Conservation (phyloP, 306 rosid genomes). For the Rubus idaeus region DNA sequence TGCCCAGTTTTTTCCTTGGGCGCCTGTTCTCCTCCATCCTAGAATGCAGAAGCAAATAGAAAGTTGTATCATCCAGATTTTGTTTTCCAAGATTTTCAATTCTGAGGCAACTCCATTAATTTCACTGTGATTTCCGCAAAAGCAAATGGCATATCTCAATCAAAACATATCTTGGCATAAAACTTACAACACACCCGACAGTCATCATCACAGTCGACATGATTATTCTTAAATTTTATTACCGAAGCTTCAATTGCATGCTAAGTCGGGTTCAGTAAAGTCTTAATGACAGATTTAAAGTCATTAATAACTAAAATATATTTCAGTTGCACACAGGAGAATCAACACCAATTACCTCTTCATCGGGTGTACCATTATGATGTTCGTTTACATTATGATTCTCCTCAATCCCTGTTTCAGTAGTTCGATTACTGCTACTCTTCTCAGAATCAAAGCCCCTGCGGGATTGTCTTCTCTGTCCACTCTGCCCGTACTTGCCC, state of each 20-base stretch:
- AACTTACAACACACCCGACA: neutral
- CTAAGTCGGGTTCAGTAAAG: neutral
- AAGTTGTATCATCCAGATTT: neutral
- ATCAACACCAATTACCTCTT: slow-evolving; percentile 48
- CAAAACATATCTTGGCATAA: neutral
- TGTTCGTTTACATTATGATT: slow-evolving; percentile 59
- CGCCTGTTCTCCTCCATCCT: slow-evolving; percentile 64
- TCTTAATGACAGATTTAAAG: neutral
- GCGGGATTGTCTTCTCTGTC: slow-evolving; percentile 66
- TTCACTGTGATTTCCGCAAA: neutral
- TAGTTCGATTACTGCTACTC: slow-evolving; percentile 39
- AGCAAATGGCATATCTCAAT: too few species aligned
- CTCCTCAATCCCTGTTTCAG: slow-evolving; percentile 65
- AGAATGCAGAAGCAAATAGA: slow-evolving; percentile 15
- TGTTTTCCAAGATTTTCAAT: neutral
- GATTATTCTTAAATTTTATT: neutral
- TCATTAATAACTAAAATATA: neutral
- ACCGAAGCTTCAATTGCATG: neutral
- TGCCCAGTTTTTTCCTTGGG: slow-evolving; percentile 71
- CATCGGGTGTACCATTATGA: slow-evolving; percentile 60
- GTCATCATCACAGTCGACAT: neutral
- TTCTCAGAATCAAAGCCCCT: slow-evolving; percentile 66
- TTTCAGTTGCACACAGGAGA: neutral
- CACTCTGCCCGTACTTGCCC: slow-evolving; percentile 71
- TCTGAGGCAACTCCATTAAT: neutral